Base-by-base conservation (phyloP, 306 rosid genomes). In the Cucumis hystrix region DNA sequence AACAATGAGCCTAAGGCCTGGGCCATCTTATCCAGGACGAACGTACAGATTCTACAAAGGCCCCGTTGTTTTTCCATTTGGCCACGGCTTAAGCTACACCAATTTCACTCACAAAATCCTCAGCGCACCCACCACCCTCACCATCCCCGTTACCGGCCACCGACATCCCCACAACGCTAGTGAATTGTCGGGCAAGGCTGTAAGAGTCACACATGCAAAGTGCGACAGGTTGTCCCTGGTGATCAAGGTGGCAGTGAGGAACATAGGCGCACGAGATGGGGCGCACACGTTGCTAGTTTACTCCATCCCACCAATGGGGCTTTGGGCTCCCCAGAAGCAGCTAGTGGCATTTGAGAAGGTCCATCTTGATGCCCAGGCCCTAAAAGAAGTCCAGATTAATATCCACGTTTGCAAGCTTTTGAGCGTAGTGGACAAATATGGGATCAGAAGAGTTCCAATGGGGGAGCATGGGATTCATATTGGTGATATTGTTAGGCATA, bases 21-120 rank as follows among this genome's bases (percentile, higher is more conserved):
- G 83, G 74, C 60, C 40, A 60, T 28, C 84, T 6, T 62, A 91
- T 77, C 98, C 98, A 6, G 98, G 98, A 81, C 85, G 98, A 82
- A 91, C 93, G 18, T 93, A 93, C 58, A 56, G 98, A 47, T 93
- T 93, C 81, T 93, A 93, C 86, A 69, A 77, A 21, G 97, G 97
- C 21, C 89, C 89, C 23, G 93, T 88, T 30, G 90, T 93, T 15
- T 93, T 88, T 78, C 90, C 86, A 41, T 93, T 93, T 81, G 98
- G 97, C 52, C 85, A 93, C 5, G 98, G 97, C 1, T 14, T 86
- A 40, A 84, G 83, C 37, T 93, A 88, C 86, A 87, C 92, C 1
- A 86, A 81, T 17, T 91, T 89, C 74, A 85, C 84, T 10, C 90
- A 87, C 57, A 81, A 84, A 43, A 12, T 93, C 55, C 89, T 89